Conservation (phyloP, 495 filamentous ascomycete genomes). For the Neurospora sp. region DNA sequence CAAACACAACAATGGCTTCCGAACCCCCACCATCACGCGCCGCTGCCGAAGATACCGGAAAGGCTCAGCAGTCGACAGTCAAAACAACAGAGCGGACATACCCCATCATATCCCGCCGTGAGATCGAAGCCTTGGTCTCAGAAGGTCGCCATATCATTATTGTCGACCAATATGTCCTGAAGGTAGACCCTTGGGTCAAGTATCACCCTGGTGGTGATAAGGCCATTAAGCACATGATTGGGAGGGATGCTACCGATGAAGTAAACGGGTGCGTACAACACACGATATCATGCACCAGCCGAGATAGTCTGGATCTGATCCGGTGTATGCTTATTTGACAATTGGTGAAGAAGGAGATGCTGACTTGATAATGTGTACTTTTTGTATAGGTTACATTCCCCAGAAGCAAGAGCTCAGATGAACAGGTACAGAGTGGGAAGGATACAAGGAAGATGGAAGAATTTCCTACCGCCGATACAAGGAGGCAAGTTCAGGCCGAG, state of each 20-base stretch:
- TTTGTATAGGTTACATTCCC: constrained; percentile 63
- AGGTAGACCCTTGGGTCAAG: constrained; percentile 75
- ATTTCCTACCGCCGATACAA: constrained; percentile 88
- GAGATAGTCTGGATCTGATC: neutral
- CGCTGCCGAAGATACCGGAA: neutral
- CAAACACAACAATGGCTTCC: neutral
- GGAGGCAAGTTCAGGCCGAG: constrained; percentile 67
- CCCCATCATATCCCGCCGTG: constrained; percentile 51
- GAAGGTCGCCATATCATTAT: constrained; percentile 77
- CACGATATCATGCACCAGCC: neutral
- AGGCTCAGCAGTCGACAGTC: neutral
- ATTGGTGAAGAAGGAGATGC: neutral
- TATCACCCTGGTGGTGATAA: constrained; percentile 92
- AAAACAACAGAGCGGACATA: constrained; percentile 26
- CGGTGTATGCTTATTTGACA: neutral
- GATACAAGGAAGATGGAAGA: constrained; percentile 73
- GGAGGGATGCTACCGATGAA: constrained; percentile 93
- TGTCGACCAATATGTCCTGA: constrained; percentile 68
- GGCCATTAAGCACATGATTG: constrained; percentile 90
- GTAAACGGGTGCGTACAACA: constrained; percentile 65
- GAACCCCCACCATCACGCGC: neutral
- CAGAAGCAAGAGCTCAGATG: constrained; percentile 69
- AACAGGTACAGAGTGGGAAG: constrained; percentile 71
- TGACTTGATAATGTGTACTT: neutral
- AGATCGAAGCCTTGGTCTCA: constrained; percentile 81